These are phyloP conservation scores for Parietichytrium sp. DNA, from an alignment of 108 stramenopile species.

Conservation along the genomic window DNA sequence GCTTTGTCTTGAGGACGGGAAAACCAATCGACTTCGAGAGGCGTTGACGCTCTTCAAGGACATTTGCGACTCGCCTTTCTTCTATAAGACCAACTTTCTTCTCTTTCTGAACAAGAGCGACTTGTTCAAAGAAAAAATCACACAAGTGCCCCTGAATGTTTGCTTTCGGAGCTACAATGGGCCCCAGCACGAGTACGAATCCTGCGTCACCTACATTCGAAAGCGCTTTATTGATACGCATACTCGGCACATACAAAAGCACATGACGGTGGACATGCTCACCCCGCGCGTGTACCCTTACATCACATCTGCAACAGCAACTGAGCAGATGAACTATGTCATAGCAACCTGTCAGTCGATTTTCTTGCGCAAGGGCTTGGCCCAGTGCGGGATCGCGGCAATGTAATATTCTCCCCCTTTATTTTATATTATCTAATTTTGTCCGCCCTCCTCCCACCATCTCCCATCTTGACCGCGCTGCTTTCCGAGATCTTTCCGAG, in stretches of 20 bases:
- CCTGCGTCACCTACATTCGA: slow-evolving; percentile 10
- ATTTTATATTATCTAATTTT: too few species aligned
- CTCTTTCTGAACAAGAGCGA: slow-evolving; percentile 64
- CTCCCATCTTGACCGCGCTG: too few species aligned
- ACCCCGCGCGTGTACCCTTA: slow-evolving; percentile 59
- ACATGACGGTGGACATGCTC: slow-evolving; percentile 36
- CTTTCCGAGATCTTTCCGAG: too few species aligned
- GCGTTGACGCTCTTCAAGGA: slow-evolving; percentile 59
- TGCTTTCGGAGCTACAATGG: neutral
- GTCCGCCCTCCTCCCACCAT: too few species aligned
- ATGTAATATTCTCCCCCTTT: slow-evolving; percentile 27
- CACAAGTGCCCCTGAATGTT: neutral
- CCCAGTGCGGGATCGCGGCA: slow-evolving; percentile 36
- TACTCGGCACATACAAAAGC: slow-evolving; percentile 20
- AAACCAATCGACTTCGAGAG: slow-evolving; percentile 56
- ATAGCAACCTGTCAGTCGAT: slow-evolving; percentile 61
- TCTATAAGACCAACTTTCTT: slow-evolving; percentile 61
- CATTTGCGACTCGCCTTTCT: slow-evolving; percentile 62
- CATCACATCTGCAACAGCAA: slow-evolving; percentile 68
- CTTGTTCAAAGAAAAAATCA: slow-evolving; percentile 55
- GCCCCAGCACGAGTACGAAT: slow-evolving; percentile 39
- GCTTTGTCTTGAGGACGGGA: slow-evolving; percentile 53
- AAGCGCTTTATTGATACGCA: slow-evolving; percentile 7
- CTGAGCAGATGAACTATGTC: slow-evolving; percentile 57
- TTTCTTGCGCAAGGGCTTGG: slow-evolving; percentile 53